Evolutionary conservation across 331 rosid genomes (phyloP).

Genomic region (Erythrophleum ivorense): DNA sequence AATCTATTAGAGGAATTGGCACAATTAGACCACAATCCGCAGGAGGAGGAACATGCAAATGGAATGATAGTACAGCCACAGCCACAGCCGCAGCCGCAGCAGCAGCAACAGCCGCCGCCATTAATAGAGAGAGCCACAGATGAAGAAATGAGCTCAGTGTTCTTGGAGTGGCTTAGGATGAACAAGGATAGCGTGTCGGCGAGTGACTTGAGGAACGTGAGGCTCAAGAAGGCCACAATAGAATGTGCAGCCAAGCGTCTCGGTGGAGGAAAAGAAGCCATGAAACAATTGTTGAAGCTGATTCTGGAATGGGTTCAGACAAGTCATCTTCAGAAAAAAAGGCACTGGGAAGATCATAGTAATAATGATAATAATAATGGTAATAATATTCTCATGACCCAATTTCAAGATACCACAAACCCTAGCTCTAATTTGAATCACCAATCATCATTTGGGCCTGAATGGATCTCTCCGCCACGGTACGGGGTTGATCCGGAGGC

Average conservation of each 20-base stretch:
- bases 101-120: background rate
- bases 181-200: slow-evolving; percentile 73
- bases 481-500: slow-evolving; percentile 27
- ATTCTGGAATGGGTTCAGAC: slow-evolving; percentile 80
- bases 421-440: slow-evolving; percentile 41
- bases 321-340: slow-evolving; percentile 61
- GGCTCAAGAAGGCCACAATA: slow-evolving; percentile 62
- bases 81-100: background rate
- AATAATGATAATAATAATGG: too few relatives aligned
- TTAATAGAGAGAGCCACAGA: slow-evolving; percentile 14
- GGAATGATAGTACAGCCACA: background rate
- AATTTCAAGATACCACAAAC: slow-evolving; percentile 38
- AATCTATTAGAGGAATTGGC: slow-evolving; percentile 13
- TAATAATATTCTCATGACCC: background rate
- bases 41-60: background rate
- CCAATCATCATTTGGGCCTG: slow-evolving; percentile 26
- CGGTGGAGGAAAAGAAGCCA: slow-evolving; percentile 74
- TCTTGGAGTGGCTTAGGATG: slow-evolving; percentile 69
- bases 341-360: background rate
- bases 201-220: slow-evolving; percentile 68
- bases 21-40: background rate
- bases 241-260: slow-evolving; percentile 66
- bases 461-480: slow-evolving; percentile 47
- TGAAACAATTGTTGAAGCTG: slow-evolving; percentile 70
- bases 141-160: slow-evolving; percentile 62